Evolutionary conservation across 148 eudicot genomes (phyloP), one percentile per base, ranked within the genome.

Genomic region (Fagopyrum tataricum): DNA sequence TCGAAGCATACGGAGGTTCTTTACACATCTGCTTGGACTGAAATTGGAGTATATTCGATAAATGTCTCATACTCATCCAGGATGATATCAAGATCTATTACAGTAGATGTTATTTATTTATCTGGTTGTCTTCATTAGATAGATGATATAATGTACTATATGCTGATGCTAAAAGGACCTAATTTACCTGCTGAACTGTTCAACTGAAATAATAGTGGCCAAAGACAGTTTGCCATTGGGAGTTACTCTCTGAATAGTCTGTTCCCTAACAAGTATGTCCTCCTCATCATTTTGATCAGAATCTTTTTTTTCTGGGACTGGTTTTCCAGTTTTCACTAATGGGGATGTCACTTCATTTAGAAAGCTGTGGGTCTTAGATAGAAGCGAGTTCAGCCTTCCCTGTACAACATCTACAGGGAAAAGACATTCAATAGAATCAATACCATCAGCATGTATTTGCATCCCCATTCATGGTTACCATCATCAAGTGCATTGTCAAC

Each of bases 151-250:
- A 56, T 56, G 64, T 24, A 24, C 0, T 56, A 2, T 56, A 56
- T 56, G 67, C 8, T 59, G 17, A 59, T 59, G 20, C 68, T 24
- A 37, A 31, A 62, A 62, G 67, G 26, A 71, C 44, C 70, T 44
- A 48, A 26, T 59, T 76, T 82, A 90, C 97, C 97, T 81, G 88
- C 98, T 90, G 62, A 92, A 92, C 74, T 87, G 96, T 78, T 93
- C 98, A 74, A 93, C 87, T 67, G 98, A 93, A 78, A 88, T 74
- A 76, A 87, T 82, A 73, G 98, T 84, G 69, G 91, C 93, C 72
- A 83, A 78, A 59, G 98, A 93, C 70, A 93, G 87, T 69, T 81
- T 80, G 37, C 93, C 96, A 73, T 78, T 83, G 73, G 84, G 87
- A 64, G 85, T 85, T 82, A 73, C 79, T 67, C 81, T 83, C 74